Conservation (phyloP, 2,329 filamentous ascomycete genomes). For the Botrytis cinerea region DNA sequence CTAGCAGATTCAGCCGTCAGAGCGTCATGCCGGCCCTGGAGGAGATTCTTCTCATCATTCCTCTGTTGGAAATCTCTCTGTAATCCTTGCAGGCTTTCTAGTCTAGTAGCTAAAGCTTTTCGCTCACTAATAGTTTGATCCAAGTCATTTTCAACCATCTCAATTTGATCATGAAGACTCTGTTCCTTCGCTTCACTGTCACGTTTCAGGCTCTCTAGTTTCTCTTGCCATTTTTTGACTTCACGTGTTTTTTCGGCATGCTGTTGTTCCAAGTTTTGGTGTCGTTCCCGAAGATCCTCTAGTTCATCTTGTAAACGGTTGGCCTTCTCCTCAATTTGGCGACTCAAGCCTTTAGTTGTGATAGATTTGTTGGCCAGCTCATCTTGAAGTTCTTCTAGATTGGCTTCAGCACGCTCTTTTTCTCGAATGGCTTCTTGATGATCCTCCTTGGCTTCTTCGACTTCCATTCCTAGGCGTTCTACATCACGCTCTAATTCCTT, state of each 20-base stretch:
- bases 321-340: slow-evolving; percentile 73
- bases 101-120: slow-evolving; percentile 26
- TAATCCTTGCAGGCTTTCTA: slow-evolving; percentile 47
- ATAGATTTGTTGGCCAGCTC: slow-evolving; percentile 80
- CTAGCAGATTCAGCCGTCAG: slow-evolving; percentile 65
- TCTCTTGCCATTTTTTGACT: slow-evolving; percentile 46
- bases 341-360: slow-evolving; percentile 70
- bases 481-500: slow-evolving; percentile 58
- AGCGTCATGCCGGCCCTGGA: slow-evolving; percentile 69
- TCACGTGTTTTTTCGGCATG: slow-evolving; percentile 48
- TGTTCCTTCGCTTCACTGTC: slow-evolving; percentile 40
- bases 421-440: slow-evolving; percentile 55
- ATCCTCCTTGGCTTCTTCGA: slow-evolving; percentile 57
- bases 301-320: slow-evolving; percentile 67
- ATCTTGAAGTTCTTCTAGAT: slow-evolving; percentile 68
- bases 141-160: slow-evolving; percentile 46
- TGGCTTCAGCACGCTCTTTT: slow-evolving; percentile 58
- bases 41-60: slow-evolving; percentile 66
- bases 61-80: slow-evolving; percentile 61
- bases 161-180: slow-evolving; percentile 46
- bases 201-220: slow-evolving; percentile 43
- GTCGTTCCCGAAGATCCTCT: slow-evolving; percentile 51
- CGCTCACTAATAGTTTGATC: slow-evolving; percentile 38
- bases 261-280: slow-evolving; percentile 46
- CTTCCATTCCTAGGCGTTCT: slow-evolving; percentile 55